A percentile compares a stretch with the other conserved stretches of the same genome.
Conservation (phyloP, 2,329 filamentous ascomycete species). For the Pyrenochaeta sp. region DNA sequence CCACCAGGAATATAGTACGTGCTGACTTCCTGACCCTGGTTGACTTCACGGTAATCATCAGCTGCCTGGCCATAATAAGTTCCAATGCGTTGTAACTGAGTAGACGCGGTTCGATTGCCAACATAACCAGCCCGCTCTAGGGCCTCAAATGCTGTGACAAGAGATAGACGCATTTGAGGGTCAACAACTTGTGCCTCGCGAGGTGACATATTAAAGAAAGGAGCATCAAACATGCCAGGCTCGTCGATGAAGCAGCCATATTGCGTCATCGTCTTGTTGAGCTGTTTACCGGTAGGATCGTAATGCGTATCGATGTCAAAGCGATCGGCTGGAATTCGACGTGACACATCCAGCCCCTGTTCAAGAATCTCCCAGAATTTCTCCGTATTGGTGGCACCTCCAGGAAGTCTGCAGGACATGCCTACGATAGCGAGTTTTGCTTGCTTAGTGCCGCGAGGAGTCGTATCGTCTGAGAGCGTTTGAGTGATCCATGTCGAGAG, state of each 20-base stretch:
- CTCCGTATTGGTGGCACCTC: slow-evolving; percentile 32
- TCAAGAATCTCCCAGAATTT: slow-evolving; percentile 47
- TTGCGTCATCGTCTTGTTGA: slow-evolving; percentile 23
- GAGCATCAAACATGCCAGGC: slow-evolving; percentile 36
- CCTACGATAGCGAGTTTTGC: slow-evolving; percentile 47
- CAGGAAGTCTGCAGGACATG: slow-evolving; percentile 48
- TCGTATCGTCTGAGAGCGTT: background rate
- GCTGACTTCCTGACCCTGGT: slow-evolving; percentile 50
- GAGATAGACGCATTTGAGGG: slow-evolving; percentile 28
- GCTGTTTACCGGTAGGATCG: slow-evolving; percentile 26
- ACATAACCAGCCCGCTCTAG: slow-evolving; percentile 38
- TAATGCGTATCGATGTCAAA: slow-evolving; percentile 31
- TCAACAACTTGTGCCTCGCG: slow-evolving; percentile 36
- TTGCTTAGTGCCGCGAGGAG: slow-evolving; percentile 8
- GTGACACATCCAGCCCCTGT: slow-evolving; percentile 41
- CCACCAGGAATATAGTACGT: slow-evolving; percentile 66
- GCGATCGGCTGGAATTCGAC: slow-evolving; percentile 34
- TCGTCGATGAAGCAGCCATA: slow-evolving; percentile 39
- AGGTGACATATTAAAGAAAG: slow-evolving; percentile 43
- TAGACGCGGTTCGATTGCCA: slow-evolving; percentile 37
- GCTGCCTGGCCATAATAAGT: slow-evolving; percentile 43
- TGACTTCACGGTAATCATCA: slow-evolving; percentile 42
- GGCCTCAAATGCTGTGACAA: slow-evolving; percentile 39
- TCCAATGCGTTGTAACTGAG: slow-evolving; percentile 39
- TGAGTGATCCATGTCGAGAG: slow-evolving; percentile 4